These are phyloP conservation scores for Phytophthora boehmeriae DNA, from an alignment of 352 stramenopile species.

Conservation along the genomic window DNA sequence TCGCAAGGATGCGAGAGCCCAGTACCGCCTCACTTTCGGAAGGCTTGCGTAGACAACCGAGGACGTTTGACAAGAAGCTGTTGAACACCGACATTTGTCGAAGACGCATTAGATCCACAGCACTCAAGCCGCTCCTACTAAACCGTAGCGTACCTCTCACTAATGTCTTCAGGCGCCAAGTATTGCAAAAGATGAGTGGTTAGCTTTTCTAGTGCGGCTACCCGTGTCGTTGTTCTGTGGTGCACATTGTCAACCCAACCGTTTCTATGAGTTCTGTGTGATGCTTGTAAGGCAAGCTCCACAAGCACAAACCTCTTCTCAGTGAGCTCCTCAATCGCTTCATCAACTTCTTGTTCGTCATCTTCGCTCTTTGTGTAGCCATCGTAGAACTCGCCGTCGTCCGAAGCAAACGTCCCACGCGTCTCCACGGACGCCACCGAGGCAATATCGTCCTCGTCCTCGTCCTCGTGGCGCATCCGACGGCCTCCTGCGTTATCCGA, in stretches of 20 bases:
- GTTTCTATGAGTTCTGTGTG: not conserved
- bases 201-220: conserved; percentile 76
- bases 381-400: conserved; percentile 77
- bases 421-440: conserved; percentile 81
- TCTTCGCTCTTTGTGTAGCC: conserved; percentile 60
- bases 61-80: conserved; percentile 78
- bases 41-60: conserved; percentile 69
- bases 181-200: conserved; percentile 69
- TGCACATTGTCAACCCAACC: not conserved
- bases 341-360: conserved; percentile 72
- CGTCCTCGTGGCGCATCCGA: conserved; percentile 71
- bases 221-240: conserved; percentile 68
- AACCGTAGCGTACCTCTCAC: conserved; percentile 56
- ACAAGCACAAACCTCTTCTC: conserved; percentile 65
- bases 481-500: conserved; percentile 35
- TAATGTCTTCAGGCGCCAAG: conserved; percentile 65
- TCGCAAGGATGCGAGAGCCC: conserved; percentile 69
- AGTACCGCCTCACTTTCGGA: conserved; percentile 73
- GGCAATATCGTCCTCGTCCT: conserved; percentile 69
- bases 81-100: not conserved
- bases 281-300: not conserved
- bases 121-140: not conserved
- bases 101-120: not conserved
- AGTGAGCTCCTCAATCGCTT: conserved; percentile 78
- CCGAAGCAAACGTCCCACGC: conserved; percentile 56